Percentiles rank a stretch among this genome's conserved stretches.
Evolutionary conservation across 345 rosid species (phyloP).

Genomic region (Dimocarpus longan): DNA sequence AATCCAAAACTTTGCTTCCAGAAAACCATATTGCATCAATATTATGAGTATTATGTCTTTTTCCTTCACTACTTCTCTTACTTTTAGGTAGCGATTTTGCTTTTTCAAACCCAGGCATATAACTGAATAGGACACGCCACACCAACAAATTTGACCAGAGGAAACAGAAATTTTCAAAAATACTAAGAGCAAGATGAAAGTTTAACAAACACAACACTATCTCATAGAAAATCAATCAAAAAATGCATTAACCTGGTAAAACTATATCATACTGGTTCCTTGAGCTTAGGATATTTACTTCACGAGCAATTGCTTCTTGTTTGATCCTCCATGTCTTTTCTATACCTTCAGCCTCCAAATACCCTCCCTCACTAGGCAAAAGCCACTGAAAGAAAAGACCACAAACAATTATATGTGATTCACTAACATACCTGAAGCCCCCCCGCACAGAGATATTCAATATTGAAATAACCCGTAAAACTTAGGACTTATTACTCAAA

Average conservation of each 20-base stretch:
- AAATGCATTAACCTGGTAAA: constrained; percentile 65
- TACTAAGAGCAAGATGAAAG: not conserved
- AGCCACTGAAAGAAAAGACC: constrained; percentile 68
- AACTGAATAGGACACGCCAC: not conserved
- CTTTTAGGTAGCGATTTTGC: not conserved
- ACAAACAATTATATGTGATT: not conserved
- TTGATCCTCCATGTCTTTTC: constrained; percentile 83
- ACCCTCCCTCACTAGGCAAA: constrained; percentile 77
- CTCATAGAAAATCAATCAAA: not conserved
- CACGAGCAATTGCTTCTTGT: constrained; percentile 63
- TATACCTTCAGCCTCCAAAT: constrained; percentile 81
- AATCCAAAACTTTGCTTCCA: not conserved
- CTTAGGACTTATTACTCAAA: not conserved
- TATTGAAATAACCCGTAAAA: not conserved
- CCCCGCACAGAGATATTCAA: not conserved
- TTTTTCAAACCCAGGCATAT: not conserved
- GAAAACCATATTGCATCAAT: not conserved
- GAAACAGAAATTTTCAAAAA: not conserved
- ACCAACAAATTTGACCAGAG: not conserved
- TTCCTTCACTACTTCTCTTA: not conserved
- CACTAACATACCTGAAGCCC: not conserved
- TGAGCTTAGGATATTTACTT: constrained; percentile 61
- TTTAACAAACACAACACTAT: not conserved
- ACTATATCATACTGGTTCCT: constrained; percentile 82
- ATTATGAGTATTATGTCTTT: not conserved